A percentile compares a stretch with the other conserved stretches of the same genome.
phyloP scores from a whole-genome alignment of 306 rosid genomes.

The Vigna unguiculata region DNA sequence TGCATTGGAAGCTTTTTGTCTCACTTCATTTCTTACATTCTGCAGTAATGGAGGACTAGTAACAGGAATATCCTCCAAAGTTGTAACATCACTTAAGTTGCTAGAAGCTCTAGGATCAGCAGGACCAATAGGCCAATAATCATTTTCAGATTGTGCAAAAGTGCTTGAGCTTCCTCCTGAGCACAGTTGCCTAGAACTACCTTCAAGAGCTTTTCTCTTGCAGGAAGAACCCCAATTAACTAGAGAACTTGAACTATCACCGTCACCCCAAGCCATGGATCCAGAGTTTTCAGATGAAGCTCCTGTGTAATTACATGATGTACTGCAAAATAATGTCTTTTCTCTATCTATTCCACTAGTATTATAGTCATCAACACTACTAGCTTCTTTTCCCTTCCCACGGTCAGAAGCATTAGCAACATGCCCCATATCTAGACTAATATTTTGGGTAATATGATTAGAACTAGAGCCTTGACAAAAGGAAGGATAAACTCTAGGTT shows the following conservation, averaged over 20 bases:
- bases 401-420: conserved; percentile 47
- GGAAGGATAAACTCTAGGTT: conserved; percentile 60
- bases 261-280: conserved; percentile 58
- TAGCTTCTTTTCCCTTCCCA: conserved; percentile 58
- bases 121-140: conserved; percentile 54
- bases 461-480: conserved; percentile 76
- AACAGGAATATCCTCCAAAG: conserved; percentile 53
- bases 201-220: conserved; percentile 87
- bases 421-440: conserved; percentile 54
- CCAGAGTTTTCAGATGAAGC: conserved; percentile 68
- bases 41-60: conserved; percentile 56
- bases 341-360: conserved; percentile 56
- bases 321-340: conserved; percentile 47
- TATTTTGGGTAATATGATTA: conserved; percentile 50
- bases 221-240: conserved; percentile 85
- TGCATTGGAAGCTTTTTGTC: conserved; percentile 54
- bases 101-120: conserved; percentile 59
- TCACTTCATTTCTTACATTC: conserved; percentile 58
- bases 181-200: conserved; percentile 67
- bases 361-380: conserved; percentile 51
- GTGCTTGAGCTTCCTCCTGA: conserved; percentile 73
- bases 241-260: conserved; percentile 59
- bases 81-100: conserved; percentile 55
- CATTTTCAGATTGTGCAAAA: conserved; percentile 58
- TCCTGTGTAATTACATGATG: conserved; percentile 57